Conservation (phyloP, 441 rosid genomes). For the Mallotus japonicus region DNA sequence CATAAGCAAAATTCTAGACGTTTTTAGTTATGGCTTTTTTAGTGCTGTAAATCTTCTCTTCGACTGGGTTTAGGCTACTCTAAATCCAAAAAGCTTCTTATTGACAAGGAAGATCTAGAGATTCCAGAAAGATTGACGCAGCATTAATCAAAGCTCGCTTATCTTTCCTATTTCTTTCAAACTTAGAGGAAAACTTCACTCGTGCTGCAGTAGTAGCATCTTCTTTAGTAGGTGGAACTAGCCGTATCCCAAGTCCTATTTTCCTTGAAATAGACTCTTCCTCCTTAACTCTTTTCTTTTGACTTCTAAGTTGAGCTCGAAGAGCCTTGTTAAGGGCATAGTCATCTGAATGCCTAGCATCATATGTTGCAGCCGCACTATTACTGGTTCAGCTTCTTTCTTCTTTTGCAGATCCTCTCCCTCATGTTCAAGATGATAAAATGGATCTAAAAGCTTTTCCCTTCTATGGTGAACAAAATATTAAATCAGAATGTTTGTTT, state of each 20-base stretch:
- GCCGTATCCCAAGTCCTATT: constrained; percentile 72
- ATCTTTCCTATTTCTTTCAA: constrained; percentile 65
- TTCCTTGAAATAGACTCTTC: constrained; percentile 72
- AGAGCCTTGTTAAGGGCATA: constrained; percentile 74
- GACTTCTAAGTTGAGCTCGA: constrained; percentile 72
- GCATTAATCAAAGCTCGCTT: constrained; percentile 68
- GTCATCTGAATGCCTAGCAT: constrained; percentile 78
- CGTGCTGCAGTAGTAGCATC: constrained; percentile 56
- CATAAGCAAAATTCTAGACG: no score
- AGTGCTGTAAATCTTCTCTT: no score
- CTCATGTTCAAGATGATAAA: constrained; percentile 89
- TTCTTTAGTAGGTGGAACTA: constrained; percentile 63
- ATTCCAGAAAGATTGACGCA: constrained; percentile 60
- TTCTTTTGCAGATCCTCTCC: constrained; percentile 90
- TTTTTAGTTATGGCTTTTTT: no score
- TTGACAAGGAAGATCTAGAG: constrained; percentile 40
- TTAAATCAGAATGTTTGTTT: constrained; percentile 4
- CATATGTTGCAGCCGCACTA: constrained; percentile 83
- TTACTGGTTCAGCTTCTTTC: constrained; percentile 87
- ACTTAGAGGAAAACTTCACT: constrained; percentile 63
- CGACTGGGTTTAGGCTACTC: constrained; percentile 30
- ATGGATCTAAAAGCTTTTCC: constrained; percentile 93
- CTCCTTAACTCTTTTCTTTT: constrained; percentile 77
- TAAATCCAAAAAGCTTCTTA: constrained; percentile 55
- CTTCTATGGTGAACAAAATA: constrained; percentile 47